Conservation (phyloP, 2,329 filamentous ascomycete genomes). For the Colletotrichum eremochloae region DNA sequence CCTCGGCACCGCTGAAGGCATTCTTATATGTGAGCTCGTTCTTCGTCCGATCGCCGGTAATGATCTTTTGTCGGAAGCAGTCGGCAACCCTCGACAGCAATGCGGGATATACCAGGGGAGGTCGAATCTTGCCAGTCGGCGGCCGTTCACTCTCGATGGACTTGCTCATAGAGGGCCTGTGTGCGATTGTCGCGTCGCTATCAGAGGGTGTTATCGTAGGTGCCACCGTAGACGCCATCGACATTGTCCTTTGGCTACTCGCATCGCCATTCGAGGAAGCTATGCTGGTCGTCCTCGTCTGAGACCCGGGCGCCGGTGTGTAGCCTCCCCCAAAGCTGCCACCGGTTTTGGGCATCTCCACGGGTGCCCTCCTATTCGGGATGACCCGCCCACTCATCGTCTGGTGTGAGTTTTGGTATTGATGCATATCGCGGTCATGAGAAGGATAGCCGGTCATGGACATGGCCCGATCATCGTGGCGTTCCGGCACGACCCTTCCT, state of each 20-base stretch:
- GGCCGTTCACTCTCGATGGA: constrained; percentile 68
- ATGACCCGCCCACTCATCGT: constrained; percentile 95
- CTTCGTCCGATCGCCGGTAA: constrained; percentile 89
- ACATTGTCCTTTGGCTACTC: constrained; percentile 79
- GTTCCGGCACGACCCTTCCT: constrained; percentile 90
- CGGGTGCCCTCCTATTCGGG: constrained; percentile 73
- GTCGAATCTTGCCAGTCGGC: constrained; percentile 73
- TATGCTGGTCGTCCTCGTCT: constrained; percentile 73
- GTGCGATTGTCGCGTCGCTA: constrained; percentile 61
- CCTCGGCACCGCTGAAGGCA: constrained; percentile 94
- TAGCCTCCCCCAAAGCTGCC: constrained; percentile 56
- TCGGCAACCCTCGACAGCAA: constrained; percentile 93
- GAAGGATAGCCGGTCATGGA: constrained; percentile 85
- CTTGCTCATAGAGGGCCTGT: constrained; percentile 70
- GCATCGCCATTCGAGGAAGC: constrained; percentile 63
- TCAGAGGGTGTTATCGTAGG: constrained; percentile 77
- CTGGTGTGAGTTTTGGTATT: constrained; percentile 72
- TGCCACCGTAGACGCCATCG: constrained; percentile 88
- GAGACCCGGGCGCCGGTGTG: constrained; percentile 63
- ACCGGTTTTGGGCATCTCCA: constrained; percentile 55
- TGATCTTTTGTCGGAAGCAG: constrained; percentile 90
- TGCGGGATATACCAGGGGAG: constrained; percentile 93
- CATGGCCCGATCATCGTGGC: constrained; percentile 94
- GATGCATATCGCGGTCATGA: constrained; percentile 71
- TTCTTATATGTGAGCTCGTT: constrained; percentile 98